These are phyloP conservation scores for Saturnispora sekii DNA, from an alignment of 805 yeast genomes.

Conservation along the genomic window DNA sequence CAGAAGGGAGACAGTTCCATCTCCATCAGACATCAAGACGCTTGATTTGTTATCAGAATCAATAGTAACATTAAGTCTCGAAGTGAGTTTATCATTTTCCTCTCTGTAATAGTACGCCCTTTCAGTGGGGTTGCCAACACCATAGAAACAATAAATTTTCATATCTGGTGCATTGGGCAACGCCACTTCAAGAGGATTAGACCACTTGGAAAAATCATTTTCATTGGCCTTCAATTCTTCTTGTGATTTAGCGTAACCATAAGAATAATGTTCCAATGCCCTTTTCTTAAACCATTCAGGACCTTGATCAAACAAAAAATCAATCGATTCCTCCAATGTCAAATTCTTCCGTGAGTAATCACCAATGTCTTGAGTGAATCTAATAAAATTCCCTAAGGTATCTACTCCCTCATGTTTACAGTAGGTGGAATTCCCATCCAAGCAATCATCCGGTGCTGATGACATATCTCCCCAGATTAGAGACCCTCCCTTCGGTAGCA, in stretches of 20 bases:
- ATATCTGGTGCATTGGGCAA: conserved; percentile 90
- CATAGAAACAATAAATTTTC: conserved; percentile 84
- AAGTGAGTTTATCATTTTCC: conserved; percentile 40
- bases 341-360: conserved; percentile 39
- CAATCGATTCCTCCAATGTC: conserved; percentile 60
- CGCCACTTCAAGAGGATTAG: conserved; percentile 88
- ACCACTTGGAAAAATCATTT: conserved; percentile 72
- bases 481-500: conserved; percentile 95
- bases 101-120: conserved; percentile 81
- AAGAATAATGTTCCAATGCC: conserved; percentile 63
- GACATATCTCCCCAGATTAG: conserved; percentile 73
- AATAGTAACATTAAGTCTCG: conserved; percentile 61
- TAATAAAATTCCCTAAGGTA: conserved; percentile 66
- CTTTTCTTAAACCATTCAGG: conserved; percentile 72
- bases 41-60: conserved; percentile 55
- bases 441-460: conserved; percentile 61
- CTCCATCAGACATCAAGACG: conserved; percentile 84
- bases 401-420: conserved; percentile 13
- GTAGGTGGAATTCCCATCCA: conserved; percentile 7
- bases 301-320: conserved; percentile 49
- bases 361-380: conserved; percentile 43
- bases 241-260: conserved; percentile 56
- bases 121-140: conserved; percentile 96
- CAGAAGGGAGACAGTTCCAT: conserved; percentile 84
- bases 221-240: conserved; percentile 57